Percentiles rank a stretch among this genome's conserved stretches.
These are phyloP conservation scores for Lablab purpureus DNA, from an alignment of 306 rosid genomes.

Conservation along the genomic window DNA sequence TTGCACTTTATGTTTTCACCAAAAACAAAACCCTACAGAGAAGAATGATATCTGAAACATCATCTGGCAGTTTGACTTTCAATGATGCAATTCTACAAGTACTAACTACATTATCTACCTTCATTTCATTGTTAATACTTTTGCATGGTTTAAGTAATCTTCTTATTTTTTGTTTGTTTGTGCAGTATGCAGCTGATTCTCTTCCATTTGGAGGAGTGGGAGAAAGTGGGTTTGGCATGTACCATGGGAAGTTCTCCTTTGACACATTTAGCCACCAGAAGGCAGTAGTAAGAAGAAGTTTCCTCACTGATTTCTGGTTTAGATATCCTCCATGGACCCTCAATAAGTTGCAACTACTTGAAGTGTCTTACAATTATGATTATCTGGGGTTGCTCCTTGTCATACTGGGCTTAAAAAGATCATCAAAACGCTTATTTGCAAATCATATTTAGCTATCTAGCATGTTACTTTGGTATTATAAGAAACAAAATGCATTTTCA, in stretches of 20 bases:
- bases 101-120: background rate
- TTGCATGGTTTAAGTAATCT: background rate
- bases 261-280: constrained; percentile 82
- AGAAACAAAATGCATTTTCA: background rate
- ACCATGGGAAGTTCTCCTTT: constrained; percentile 88
- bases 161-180: background rate
- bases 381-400: constrained; percentile 65
- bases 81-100: constrained; percentile 79
- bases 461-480: background rate
- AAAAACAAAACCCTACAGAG: constrained; percentile 59
- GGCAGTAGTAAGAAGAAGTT: constrained; percentile 62
- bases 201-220: constrained; percentile 91
- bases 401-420: constrained; percentile 59
- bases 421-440: constrained; percentile 25
- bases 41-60: constrained; percentile 74
- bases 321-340: constrained; percentile 84
- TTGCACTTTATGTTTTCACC: constrained; percentile 81
- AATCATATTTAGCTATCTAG: background rate
- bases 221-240: constrained; percentile 79
- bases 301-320: constrained; percentile 74
- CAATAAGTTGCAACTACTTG: constrained; percentile 66
- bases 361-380: constrained; percentile 58
- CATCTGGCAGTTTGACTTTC: constrained; percentile 73
- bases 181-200: constrained; percentile 76
- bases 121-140: background rate